Evolutionary conservation across 2,329 filamentous ascomycete species (phyloP), one percentile per base, ranked within the genome.

Genomic region (Aspergillus felis): DNA sequence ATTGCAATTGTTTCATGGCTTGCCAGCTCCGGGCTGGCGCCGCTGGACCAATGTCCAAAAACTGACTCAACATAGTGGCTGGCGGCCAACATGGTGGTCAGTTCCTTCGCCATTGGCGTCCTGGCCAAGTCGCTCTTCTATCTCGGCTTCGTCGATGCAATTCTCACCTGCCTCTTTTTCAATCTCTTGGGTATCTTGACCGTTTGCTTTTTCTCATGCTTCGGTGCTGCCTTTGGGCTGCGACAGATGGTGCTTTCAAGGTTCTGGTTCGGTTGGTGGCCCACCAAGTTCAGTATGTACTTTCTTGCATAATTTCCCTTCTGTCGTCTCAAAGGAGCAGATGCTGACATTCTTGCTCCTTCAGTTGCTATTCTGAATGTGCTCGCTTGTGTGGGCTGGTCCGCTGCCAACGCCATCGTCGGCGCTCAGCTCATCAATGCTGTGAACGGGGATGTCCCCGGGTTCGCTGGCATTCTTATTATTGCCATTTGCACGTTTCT

Each of bases 231-330:
- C 8, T 91, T 91, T 63, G 90, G 89, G 3, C 79, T 92, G 61
- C 84, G 90, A 55, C 90, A 92, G 69, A 91, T 92, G 86, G 87
- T 92, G 1, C 79, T 92, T n/a, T 86, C 87, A 10, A 81, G 89
- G 38, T 92, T 88, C 75, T 92, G 82, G 75, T 92, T 91, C 70
- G 89, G 89, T 8, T 90, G 84, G 74, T 86, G 83, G 63, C 82
- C 81, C n/a, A 85, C 86, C 32, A 89, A 88, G 71, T 72, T 90
- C 63, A 83, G 85, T 87, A 75, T 72, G 81, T 76, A 17, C 47
- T 57, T 46, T 25, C 3, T 14, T 27, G 17, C n/a, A 24, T 44
- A 28, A n/a, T 49, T n/a, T 25, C 22, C 32, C 3, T 25, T 35
- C 7, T 2, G n/a, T 14, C 28, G 22, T 38, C 2, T n/a, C 10